Base-by-base conservation (phyloP, 768 basidiomycete species). In the Suillus clintonianus region DNA sequence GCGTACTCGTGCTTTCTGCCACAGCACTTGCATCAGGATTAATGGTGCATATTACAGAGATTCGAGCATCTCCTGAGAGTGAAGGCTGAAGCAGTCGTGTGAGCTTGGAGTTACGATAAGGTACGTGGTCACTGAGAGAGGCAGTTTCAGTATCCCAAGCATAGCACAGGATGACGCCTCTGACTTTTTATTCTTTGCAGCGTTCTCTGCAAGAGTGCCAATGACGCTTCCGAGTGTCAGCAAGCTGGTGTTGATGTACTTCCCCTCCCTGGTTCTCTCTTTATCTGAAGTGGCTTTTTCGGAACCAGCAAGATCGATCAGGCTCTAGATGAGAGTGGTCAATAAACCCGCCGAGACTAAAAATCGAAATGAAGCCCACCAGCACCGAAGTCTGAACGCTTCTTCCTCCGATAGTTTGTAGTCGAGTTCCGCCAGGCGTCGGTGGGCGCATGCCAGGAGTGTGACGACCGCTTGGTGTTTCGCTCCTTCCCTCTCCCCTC, bases 221-320 rank as follows among this genome's bases (percentile, higher is more conserved):
- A 99, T 99, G 64, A 98, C 96, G 3, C 89, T 89, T 32, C 96
- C 95, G 11, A 99, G 86, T 5, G 96, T 97, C 47, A 99, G 84
- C 64, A 99, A 81, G 73, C 94, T 97, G 62, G 91, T 93, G 71
- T 99, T 99, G 78, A 99, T 99, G 72, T 95, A 97, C 72, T 92
- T 94, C 14, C 97, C 97, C 75, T 99, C 97, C 51, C 91, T 85
- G n/a, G 95, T 95, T 51, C 97, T 82, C 63, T 98, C 95, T 74
- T 96, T 97, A 75, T 96, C 94, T 1, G 91, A 92, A 0, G 96
- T 98, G 0, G 96, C 97, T 73, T 90, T 94, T 74, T 99, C 97
- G 0, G 95, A 97, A 4, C 97, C 97, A 57, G 97, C 97, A 13
- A 99, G 82, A 82, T 99, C 95, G 63, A 97, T 97, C 55, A 97